These are phyloP conservation scores for Yamadazyma sp. DNA, from an alignment of 805 yeast species.

Conservation along the genomic window DNA sequence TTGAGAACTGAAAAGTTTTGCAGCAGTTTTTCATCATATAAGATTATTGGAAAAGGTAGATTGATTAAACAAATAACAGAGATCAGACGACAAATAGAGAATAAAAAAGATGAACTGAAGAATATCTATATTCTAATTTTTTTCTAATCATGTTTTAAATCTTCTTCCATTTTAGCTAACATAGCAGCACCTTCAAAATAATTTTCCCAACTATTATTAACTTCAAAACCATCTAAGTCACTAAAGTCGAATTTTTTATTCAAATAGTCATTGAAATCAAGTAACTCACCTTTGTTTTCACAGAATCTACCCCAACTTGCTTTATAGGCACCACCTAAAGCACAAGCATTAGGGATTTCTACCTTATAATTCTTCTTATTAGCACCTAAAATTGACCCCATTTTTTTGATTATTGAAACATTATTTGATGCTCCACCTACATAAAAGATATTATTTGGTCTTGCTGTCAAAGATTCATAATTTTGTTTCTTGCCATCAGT, in stretches of 20 bases:
- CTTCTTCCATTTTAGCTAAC: constrained; percentile 44
- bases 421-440: constrained; percentile 90
- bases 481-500: constrained; percentile 52
- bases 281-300: constrained; percentile 31
- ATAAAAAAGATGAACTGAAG: too few relatives aligned
- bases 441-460: constrained; percentile 69
- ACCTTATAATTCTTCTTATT: constrained; percentile 62
- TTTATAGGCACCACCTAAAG: constrained; percentile 85
- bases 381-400: constrained; percentile 70
- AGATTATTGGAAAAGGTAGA: too few relatives aligned
- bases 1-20: too few relatives aligned
- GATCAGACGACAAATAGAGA: too few relatives aligned
- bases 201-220: constrained; percentile 44
- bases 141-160: constrained; percentile 15
- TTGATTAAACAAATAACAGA: too few relatives aligned
- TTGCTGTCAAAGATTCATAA: constrained; percentile 39
- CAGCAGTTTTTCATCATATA: too few relatives aligned
- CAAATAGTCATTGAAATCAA: constrained; percentile 42
- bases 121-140: too few relatives aligned
- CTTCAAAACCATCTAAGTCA: constrained; percentile 41
- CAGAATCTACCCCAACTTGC: constrained; percentile 66
- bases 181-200: constrained; percentile 54
- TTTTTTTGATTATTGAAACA: constrained; percentile 59
- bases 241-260: constrained; percentile 44
- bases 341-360: constrained; percentile 87